A percentile compares a stretch with the other conserved stretches of the same genome.
phyloP scores from a whole-genome alignment of 805 yeast species.

The Ogataea pini region DNA sequence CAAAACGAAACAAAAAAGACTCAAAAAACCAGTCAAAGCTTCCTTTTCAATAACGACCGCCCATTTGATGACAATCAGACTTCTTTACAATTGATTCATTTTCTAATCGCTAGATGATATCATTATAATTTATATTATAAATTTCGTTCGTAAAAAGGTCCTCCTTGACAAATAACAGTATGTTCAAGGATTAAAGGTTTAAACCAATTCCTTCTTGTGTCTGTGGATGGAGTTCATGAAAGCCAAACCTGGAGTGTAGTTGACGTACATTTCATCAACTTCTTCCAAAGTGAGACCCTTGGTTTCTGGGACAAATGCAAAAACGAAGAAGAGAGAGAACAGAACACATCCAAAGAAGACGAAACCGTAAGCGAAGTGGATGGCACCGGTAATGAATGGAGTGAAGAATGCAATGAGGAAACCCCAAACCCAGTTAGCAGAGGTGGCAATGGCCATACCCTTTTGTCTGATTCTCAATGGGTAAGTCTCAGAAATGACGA shows the following conservation, averaged over 20 bases:
- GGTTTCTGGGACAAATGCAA: conserved; percentile 54
- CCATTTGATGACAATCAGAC: too few species aligned
- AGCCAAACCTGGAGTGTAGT: conserved; percentile 35
- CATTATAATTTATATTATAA: conserved; percentile 6
- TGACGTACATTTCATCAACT: conserved; percentile 52
- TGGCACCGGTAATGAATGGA: conserved; percentile 54
- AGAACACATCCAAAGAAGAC: conserved; percentile 57
- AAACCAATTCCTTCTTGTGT: conserved; percentile 7
- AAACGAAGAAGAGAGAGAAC: conserved; percentile 55
- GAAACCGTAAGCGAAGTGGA: conserved; percentile 58
- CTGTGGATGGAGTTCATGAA: conserved; percentile 27
- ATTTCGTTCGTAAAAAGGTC: conserved; percentile 2
- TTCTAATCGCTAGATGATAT: conserved; percentile 1
- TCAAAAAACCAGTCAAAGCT: conserved; percentile 19
- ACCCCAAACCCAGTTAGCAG: conserved; percentile 66
- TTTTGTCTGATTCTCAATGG: conserved; percentile 65
- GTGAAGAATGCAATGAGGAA: conserved; percentile 59
- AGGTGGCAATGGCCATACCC: conserved; percentile 65
- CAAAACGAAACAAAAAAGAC: conserved; percentile 7
- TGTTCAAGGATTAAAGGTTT: background rate
- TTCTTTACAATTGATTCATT: background rate
- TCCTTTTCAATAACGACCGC: conserved; percentile 18
- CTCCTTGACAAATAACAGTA: background rate
- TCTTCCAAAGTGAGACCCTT: conserved; percentile 59
- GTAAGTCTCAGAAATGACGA: conserved; percentile 65